A percentile compares a stretch with the other conserved stretches of the same genome.
Conservation (phyloP, 1,139 yeast genomes). For the Saccharomyces hybrid region DNA sequence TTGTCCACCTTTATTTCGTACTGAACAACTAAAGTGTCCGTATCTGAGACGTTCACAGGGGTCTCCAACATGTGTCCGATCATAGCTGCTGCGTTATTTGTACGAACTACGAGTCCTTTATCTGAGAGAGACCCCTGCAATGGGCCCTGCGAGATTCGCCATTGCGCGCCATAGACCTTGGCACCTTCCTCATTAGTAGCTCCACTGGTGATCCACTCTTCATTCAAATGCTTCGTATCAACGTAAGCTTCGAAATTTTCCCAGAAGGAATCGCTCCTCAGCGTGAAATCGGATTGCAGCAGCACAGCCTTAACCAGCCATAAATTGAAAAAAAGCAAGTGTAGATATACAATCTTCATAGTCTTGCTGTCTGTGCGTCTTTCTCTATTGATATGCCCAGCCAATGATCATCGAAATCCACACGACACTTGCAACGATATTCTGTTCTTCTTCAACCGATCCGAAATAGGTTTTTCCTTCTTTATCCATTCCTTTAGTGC, state of each 20-base stretch:
- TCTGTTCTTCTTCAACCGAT: background rate
- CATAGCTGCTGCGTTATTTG: constrained; percentile 11
- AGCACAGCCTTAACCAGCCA: background rate
- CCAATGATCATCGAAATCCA: background rate
- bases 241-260: constrained; percentile 17
- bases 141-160: constrained; percentile 15
- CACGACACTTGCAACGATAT: no score
- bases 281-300: background rate
- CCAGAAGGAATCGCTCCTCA: constrained; percentile 11
- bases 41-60: constrained; percentile 33
- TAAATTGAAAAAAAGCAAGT: background rate
- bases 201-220: constrained; percentile 13
- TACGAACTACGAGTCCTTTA: constrained; percentile 9
- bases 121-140: constrained; percentile 13
- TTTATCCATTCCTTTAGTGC: background rate
- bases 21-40: constrained; percentile 69
- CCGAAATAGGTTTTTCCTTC: background rate
- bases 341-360: background rate
- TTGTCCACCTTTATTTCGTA: constrained; percentile 81
- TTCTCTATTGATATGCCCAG: no score
- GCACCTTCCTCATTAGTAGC: constrained; percentile 2
- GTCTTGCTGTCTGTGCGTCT: no score
- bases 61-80: constrained; percentile 14
- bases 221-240: constrained; percentile 8
- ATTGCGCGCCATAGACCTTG: constrained; percentile 12